Evolutionary conservation across 176 grass and related monocot species (phyloP).

Genomic region (Oryza meridionalis): DNA sequence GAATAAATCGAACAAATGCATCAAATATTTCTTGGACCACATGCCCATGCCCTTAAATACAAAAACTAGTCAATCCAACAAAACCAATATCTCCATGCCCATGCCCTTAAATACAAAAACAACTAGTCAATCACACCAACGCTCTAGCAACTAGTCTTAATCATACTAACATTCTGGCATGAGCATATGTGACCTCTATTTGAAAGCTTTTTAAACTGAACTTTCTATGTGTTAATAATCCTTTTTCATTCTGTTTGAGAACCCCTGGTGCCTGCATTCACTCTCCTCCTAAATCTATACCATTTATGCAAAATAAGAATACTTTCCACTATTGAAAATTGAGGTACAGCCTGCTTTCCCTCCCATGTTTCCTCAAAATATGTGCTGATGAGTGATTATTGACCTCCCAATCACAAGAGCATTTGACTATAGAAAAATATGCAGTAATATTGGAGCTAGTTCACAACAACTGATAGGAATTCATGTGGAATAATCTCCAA

Average conservation of each 20-base stretch:
- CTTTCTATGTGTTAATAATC: background rate
- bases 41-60: background rate
- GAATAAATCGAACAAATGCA: conserved; percentile 22
- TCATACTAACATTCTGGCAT: background rate
- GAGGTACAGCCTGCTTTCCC: background rate
- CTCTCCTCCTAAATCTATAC: background rate
- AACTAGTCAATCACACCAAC: background rate
- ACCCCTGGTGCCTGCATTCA: background rate
- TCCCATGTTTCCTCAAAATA: background rate
- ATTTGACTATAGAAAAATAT: background rate
- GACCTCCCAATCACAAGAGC: background rate
- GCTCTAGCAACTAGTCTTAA: background rate
- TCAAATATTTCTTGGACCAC: conserved; percentile 6
- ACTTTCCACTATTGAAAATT: background rate
- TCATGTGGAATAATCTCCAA: background rate
- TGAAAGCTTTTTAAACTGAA: background rate
- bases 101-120: conserved; percentile 11
- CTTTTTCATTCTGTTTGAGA: background rate
- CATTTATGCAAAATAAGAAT: background rate
- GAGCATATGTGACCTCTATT: background rate
- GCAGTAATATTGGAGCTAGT: background rate
- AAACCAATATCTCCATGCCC: background rate
- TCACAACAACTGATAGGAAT: background rate
- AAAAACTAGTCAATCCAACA: background rate
- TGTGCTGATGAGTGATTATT: background rate